Conservation (phyloP, 2,329 filamentous ascomycete species). For the Penicillium paneum region DNA sequence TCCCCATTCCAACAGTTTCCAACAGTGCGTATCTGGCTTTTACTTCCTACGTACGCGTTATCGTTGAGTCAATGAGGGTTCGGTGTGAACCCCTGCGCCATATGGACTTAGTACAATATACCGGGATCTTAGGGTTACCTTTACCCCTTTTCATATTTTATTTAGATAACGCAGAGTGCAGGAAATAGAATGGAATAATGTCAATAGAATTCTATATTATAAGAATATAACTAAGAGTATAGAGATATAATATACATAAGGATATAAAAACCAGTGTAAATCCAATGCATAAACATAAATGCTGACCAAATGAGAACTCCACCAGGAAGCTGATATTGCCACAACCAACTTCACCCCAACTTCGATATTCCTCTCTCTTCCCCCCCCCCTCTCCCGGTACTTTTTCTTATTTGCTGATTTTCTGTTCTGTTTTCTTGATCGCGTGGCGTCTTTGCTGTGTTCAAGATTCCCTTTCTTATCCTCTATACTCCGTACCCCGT, state of each 20-base stretch:
- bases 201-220: not conserved
- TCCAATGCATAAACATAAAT: not conserved
- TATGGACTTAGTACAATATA: not conserved
- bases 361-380: slow-evolving; percentile 9
- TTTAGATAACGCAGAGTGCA: not conserved
- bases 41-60: not conserved
- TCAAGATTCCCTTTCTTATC: not conserved
- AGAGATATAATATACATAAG: not conserved
- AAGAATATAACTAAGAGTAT: no score
- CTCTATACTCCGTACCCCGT: not conserved
- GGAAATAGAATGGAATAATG: not conserved
- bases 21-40: not conserved
- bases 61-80: not conserved
- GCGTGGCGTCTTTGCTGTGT: slow-evolving; percentile 11
- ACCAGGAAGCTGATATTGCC: slow-evolving; percentile 14
- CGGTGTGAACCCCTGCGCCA: not conserved
- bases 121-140: not conserved
- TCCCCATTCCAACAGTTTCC: not conserved
- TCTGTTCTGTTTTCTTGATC: slow-evolving; percentile 7
- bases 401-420: slow-evolving; percentile 14
- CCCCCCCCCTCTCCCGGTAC: slow-evolving; percentile 11
- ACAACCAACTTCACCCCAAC: slow-evolving; percentile 9
- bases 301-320: slow-evolving; percentile 11
- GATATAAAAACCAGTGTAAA: not conserved
- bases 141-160: not conserved